Percentiles rank a stretch among this genome's conserved stretches.
These are phyloP conservation scores for Trichoderma citrinoviride DNA, from an alignment of 2,329 filamentous ascomycete species.

Conservation along the genomic window DNA sequence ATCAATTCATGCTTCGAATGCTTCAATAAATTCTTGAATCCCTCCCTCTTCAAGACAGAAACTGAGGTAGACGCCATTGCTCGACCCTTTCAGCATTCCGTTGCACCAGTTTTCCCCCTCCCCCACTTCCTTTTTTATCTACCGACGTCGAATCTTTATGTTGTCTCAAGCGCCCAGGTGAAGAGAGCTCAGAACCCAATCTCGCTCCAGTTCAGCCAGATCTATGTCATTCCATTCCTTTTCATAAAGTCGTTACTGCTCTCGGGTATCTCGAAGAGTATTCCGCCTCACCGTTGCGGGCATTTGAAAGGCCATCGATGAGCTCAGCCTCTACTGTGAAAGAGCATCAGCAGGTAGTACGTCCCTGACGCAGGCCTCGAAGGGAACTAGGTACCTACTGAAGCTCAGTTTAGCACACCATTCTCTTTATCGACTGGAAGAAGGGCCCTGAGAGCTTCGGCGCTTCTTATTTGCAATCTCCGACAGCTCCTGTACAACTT, in stretches of 20 bases:
- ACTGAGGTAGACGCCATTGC: neutral
- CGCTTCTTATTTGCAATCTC: neutral
- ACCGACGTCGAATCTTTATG: too few species aligned
- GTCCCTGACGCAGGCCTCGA: neutral
- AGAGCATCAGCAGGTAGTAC: neutral
- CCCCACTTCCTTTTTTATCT: neutral
- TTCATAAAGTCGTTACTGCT: neutral
- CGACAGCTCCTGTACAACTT: neutral
- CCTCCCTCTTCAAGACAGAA: neutral
- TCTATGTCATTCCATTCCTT: too few species aligned
- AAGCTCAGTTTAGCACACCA: neutral
- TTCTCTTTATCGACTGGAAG: neutral
- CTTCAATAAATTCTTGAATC: too few species aligned
- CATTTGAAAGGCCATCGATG: neutral
- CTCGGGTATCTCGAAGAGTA: neutral
- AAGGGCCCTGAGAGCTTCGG: neutral
- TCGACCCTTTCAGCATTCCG: neutral
- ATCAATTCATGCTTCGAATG: neutral
- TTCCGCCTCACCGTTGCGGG: neutral
- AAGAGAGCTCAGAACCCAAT: neutral
- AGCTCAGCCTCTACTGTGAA: neutral
- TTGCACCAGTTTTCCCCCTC: neutral
- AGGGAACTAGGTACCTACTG: neutral
- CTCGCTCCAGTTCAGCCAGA: too few species aligned
- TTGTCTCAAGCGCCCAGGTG: neutral